phyloP scores from a whole-genome alignment of 352 stramenopile species.

The Bremia lactucae region DNA sequence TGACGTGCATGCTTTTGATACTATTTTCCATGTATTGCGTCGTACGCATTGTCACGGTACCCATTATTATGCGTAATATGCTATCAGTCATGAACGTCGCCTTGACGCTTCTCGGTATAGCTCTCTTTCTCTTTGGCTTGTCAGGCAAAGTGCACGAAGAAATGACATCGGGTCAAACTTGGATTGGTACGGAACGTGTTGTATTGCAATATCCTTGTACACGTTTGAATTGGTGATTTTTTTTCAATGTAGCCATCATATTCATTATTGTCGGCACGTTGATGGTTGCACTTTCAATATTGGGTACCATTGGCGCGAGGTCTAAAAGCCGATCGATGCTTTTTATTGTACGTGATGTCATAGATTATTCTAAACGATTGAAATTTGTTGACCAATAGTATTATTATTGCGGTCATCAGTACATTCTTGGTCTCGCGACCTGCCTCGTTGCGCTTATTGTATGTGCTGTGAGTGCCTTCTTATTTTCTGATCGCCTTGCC shows the following conservation, averaged over 20 bases:
- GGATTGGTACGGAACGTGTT: constrained; percentile 39
- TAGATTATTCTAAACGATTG: neutral
- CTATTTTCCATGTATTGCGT: constrained; percentile 66
- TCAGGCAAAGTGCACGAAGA: constrained; percentile 49
- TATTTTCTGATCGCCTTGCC: constrained; percentile 46
- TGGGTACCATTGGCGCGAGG: constrained; percentile 56
- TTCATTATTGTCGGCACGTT: constrained; percentile 65
- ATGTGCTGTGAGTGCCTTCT: constrained; percentile 54
- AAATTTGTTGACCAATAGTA: neutral
- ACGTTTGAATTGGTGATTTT: too few species aligned
- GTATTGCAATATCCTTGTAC: too few species aligned
- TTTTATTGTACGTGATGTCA: constrained; percentile 56
- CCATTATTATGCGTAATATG: constrained; percentile 81
- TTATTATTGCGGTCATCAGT: constrained; percentile 31
- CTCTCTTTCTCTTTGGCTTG: constrained; percentile 46
- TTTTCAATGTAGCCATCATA: constrained; percentile 39
- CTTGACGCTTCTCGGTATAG: constrained; percentile 51
- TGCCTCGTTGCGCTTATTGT: constrained; percentile 55
- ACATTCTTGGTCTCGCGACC: constrained; percentile 51
- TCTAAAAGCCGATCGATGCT: constrained; percentile 69
- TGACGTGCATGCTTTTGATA: constrained; percentile 34
- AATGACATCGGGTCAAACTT: constrained; percentile 56
- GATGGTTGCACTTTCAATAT: constrained; percentile 46
- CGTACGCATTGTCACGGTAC: constrained; percentile 75
- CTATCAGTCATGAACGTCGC: constrained; percentile 63